A percentile compares a stretch with the other conserved stretches of the same genome.
Evolutionary conservation across 768 basidiomycete species (phyloP).

Genomic region (Leccinum variicolor): DNA sequence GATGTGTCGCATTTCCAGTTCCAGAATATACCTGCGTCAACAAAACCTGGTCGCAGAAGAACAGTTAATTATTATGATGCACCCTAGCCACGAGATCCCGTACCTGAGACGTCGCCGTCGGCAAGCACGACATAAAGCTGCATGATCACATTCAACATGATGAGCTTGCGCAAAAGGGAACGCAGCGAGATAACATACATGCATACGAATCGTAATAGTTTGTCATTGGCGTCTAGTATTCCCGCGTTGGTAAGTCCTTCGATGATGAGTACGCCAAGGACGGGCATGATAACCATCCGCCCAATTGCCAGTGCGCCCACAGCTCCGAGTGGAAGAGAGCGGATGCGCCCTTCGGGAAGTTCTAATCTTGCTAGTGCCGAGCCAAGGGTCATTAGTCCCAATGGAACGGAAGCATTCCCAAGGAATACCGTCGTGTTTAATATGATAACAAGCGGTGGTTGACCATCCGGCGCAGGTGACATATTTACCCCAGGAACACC

Average conservation of each 20-base stretch:
- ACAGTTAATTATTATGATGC: neutral
- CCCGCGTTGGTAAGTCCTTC: conserved; percentile 45
- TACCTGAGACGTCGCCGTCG: conserved; percentile 60
- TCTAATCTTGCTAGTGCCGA: conserved; percentile 58
- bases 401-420: conserved; percentile 59
- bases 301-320: conserved; percentile 50
- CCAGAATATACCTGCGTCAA: conserved; percentile 66
- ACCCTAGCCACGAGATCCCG: neutral
- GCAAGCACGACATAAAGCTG: conserved; percentile 59
- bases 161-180: neutral
- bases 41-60: conserved; percentile 41
- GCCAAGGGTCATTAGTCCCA: conserved; percentile 61
- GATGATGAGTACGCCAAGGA: conserved; percentile 59
- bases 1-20: conserved; percentile 59
- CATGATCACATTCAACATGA: neutral
- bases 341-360: conserved; percentile 47
- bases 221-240: conserved; percentile 48
- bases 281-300: conserved; percentile 54
- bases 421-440: conserved; percentile 56
- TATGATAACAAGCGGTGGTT: conserved; percentile 62
- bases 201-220: conserved; percentile 63
- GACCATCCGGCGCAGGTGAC: conserved; percentile 58
- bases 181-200: conserved; percentile 44
- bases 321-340: conserved; percentile 46
- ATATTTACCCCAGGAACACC: conserved; percentile 41